Base-by-base conservation (phyloP, 2,329 filamentous ascomycete species). In the Arthrobotrys sinensis region DNA sequence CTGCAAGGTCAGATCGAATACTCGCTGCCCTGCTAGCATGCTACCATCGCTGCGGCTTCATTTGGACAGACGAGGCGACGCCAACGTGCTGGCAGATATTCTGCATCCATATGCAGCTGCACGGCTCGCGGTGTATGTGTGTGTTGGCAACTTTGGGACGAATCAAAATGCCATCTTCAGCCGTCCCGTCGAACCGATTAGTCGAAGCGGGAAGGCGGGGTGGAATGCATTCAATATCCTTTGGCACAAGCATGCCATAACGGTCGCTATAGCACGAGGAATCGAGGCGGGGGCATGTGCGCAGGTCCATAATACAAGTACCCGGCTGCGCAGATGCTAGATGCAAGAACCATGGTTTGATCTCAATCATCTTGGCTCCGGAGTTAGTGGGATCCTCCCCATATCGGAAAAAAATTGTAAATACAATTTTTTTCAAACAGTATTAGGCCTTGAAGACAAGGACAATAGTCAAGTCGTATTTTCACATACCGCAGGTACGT, bases 71-170 rank as follows among this genome's bases (percentile, higher is more conserved):
- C 21, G 52, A 55, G 52, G 52, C 48, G 48, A 11, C 16, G 6
- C 52, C 34, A 57, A 38, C 52, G 34, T 57, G 52, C n/a, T 34
- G 14, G n/a, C 12, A 8, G 52, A 38, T n/a, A 57, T 53, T 14
- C 50, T 57, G 6, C 52, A 14, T 14, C 52, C 4, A 38, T 55
- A 32, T 32, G 32, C 52, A 19, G 38, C 19, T 52, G 48, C 21
- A 32, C 6, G 24, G 24, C 24, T 28, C 24, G 24, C 24, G 24
- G 4, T 4, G 24, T 28, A 28, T 28, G 19, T 32, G 28, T 57
- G 52, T 21, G 52, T 57, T 57, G 52, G 32, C 52, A 48, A 8
- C 6, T 16, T 4, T 16, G 6, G 43, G 4, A 36, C 52, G 32
- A 38, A 38, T 38, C 52, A 55, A 24, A 53, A 34, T 10, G 3